Evolutionary conservation across 495 filamentous ascomycete genomes (phyloP).

Genomic region (Astrothelium macrocarpum): DNA sequence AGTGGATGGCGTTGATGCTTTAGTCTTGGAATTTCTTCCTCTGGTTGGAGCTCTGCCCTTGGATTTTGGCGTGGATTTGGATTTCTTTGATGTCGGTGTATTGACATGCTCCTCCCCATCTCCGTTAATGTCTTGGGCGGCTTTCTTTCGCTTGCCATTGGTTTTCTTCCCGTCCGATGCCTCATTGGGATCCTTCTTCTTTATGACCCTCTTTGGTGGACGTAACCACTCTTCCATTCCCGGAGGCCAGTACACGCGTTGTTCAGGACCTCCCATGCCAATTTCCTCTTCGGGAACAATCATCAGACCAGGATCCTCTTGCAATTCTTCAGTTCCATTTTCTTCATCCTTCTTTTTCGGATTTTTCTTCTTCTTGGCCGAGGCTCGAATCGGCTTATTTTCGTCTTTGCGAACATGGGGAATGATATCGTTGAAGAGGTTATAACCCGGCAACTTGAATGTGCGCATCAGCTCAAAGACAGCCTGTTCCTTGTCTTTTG

Average conservation of each 20-base stretch:
- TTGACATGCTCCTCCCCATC: slow-evolving; percentile 1
- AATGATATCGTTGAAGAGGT: slow-evolving; percentile 65
- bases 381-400: slow-evolving; percentile 44
- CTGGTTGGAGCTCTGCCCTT: background rate
- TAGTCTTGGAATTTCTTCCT: background rate
- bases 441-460: slow-evolving; percentile 70
- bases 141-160: slow-evolving; percentile 5
- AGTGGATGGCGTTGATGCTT: background rate
- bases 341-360: slow-evolving; percentile 37
- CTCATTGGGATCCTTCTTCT: slow-evolving; percentile 41
- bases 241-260: slow-evolving; percentile 83
- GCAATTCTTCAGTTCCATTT: slow-evolving; percentile 40
- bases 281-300: slow-evolving; percentile 57
- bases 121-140: slow-evolving; percentile 8
- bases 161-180: background rate
- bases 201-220: slow-evolving; percentile 61
- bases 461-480: slow-evolving; percentile 89
- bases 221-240: slow-evolving; percentile 87
- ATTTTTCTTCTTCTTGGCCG: slow-evolving; percentile 32
- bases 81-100: background rate
- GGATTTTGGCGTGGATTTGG: background rate
- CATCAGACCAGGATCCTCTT: slow-evolving; percentile 32
- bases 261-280: slow-evolving; percentile 80
- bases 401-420: slow-evolving; percentile 72
- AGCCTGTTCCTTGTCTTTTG: slow-evolving; percentile 96